These are phyloP conservation scores for Fusarium poae DNA, from an alignment of 2,329 filamentous ascomycete genomes.

Conservation along the genomic window DNA sequence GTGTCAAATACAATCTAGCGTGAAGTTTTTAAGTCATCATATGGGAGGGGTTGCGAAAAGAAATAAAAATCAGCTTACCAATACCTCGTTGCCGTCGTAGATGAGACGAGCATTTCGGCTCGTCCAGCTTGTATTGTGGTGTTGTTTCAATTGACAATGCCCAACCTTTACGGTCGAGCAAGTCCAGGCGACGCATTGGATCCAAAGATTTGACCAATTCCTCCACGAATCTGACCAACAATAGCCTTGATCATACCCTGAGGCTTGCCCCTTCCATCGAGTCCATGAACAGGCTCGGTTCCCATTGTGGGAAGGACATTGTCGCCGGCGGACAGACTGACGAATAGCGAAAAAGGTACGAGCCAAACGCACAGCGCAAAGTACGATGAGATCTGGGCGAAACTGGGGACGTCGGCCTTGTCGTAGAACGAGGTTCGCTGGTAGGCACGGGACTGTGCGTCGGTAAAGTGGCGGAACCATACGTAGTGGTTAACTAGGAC, in stretches of 20 bases:
- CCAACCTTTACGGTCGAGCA: constrained; percentile 40
- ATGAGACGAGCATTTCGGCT: constrained; percentile 5
- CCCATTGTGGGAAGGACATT: constrained; percentile 96
- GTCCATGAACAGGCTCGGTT: constrained; percentile 66
- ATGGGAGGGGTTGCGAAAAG: background rate
- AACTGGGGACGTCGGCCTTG: constrained; percentile 76
- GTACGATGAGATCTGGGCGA: constrained; percentile 95
- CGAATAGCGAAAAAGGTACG: constrained; percentile 94
- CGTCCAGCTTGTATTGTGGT: background rate
- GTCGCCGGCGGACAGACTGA: constrained; percentile 92
- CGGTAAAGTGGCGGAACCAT: constrained; percentile 94
- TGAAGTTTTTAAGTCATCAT: constrained; percentile 58
- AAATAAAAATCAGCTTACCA: constrained; percentile 27
- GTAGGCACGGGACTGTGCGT: constrained; percentile 69
- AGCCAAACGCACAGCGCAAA: constrained; percentile 98
- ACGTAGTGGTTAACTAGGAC: constrained; percentile 93
- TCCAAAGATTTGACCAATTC: constrained; percentile 62
- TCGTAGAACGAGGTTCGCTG: constrained; percentile 73
- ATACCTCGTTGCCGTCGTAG: fast-evolving
- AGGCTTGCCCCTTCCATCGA: constrained; percentile 63
- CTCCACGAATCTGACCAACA: constrained; percentile 68
- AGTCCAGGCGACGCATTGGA: constrained; percentile 44
- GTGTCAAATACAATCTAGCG: constrained; percentile 65
- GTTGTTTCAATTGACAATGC: background rate
- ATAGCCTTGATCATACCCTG: constrained; percentile 76